Evolutionary conservation across 2,329 filamentous ascomycete genomes (phyloP), one percentile per base, ranked within the genome.

Genomic region (Huntiella decipiens): DNA sequence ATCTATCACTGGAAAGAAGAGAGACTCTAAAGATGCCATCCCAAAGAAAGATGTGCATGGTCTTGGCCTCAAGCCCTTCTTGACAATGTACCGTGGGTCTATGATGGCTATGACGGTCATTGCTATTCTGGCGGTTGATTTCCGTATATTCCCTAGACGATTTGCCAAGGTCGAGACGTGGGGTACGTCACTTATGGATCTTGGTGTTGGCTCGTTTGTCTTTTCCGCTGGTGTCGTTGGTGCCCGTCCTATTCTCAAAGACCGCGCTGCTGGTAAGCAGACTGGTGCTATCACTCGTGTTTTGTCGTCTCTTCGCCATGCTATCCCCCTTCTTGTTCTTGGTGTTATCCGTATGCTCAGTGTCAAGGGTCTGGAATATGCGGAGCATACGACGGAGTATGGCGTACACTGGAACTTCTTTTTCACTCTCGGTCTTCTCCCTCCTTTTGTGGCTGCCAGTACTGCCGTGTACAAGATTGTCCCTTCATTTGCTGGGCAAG

Each of bases 391-490:
- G 49, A 86, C 84, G 11, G 91, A 98, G 59, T 98, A 98, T 57
- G 91, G 91, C 38, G 84, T 98, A 7, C 91, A 98, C 61, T 98
- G 91, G 91, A 98, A 98, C 61, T 98, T 98, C 62, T 98, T 98
- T 70, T 96, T 96, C 63, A 98, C 91, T 0, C 68, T 98, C 7
- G 87, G 78, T 4, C 73, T 95, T 41, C 65, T 98, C 17, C 85
- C 88, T 1, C 87, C 87, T 1, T 93, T 93, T 55, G 77, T 93
- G 44, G 86, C 88, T 22, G 60, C 91, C 0, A 83, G 88, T 50
- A 83, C 92, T 58, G 73, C 80, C 1, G 64, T 78, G 0, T 73
- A 88, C 48, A 66, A 70, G 12, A 56, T 81, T 46, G 62, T 93
- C 3, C 82, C 82, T 3, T 88, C 82, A 1, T 88, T 85, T 56